A percentile compares a stretch with the other conserved stretches of the same genome.
These are phyloP conservation scores for Globisporangium megalacanthum DNA, from an alignment of 352 stramenopile species.

Conservation along the genomic window DNA sequence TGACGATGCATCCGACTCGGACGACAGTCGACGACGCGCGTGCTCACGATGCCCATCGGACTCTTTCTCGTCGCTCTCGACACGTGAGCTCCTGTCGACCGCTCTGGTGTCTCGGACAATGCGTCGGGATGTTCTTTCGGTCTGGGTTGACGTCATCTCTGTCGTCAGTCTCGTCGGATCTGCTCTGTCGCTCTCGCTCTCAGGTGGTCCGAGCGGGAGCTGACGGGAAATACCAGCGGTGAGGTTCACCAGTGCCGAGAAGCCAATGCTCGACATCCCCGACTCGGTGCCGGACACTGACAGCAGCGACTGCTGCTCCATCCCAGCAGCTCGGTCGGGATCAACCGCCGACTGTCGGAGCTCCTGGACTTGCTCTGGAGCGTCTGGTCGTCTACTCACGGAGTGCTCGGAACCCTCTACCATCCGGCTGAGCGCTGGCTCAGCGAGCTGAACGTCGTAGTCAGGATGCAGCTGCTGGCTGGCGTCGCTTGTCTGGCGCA, in stretches of 20 bases:
- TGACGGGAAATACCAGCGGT: constrained; percentile 21
- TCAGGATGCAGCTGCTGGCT: constrained; percentile 13
- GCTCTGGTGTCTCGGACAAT: no score
- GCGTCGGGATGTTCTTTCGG: no score
- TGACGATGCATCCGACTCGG: constrained; percentile 47
- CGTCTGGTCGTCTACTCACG: constrained; percentile 1
- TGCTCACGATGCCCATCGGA: not conserved
- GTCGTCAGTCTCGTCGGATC: not conserved
- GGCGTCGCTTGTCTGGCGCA: constrained; percentile 1
- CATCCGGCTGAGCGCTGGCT: constrained; percentile 31
- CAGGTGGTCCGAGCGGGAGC: no score
- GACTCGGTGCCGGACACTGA: constrained; percentile 28
- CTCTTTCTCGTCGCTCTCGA: constrained; percentile 6
- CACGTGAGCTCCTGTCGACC: no score
- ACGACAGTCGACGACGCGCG: constrained; percentile 13
- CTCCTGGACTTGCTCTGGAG: not conserved
- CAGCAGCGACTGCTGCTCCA: constrained; percentile 13
- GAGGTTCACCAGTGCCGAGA: constrained; percentile 36
- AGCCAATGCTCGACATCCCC: constrained; percentile 41
- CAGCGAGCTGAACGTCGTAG: constrained; percentile 30
- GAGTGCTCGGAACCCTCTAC: not conserved
- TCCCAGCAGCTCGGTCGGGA: not conserved
- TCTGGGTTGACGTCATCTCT: no score
- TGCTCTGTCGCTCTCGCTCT: no score
- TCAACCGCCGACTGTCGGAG: not conserved